Base-by-base conservation (phyloP, 495 filamentous ascomycete species). In the Thozetella sp. region DNA sequence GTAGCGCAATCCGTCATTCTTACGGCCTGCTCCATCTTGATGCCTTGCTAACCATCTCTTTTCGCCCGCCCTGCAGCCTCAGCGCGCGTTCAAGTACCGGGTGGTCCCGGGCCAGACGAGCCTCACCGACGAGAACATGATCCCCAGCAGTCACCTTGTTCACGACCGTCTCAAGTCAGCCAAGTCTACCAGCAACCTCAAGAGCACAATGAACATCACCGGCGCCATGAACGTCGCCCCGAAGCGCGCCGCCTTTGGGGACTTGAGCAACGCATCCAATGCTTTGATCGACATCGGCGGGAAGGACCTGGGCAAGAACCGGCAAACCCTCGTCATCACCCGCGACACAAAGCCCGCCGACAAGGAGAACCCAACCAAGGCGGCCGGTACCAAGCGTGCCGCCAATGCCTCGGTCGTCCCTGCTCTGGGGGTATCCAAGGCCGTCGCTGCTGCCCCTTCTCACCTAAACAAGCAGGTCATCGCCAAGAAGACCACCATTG, bases 91-190 rank as follows among this genome's bases (percentile, higher is more conserved):
- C 86, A 86, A 60, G 76, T 79, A 24, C 71, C 89, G 66, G 85
- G 84, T 68, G 79, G 86, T 60, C 80, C 81, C 64, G 82, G 50
- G 3, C 62, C 64, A 51, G 69, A 87, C 64, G 12, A 19, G 3
- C 3, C 11, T n/a, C 10, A 48, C 9, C 43, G 91, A 93, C 77
- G 95, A 98, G 74, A 93, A 94, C 71, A 79, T 79, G 22, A 79
- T 85, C 20, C 72, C 83, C 17, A 61, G 77, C 51, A 80, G 81
- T 61, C 91, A 88, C 69, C 72, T 83, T 25, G 72, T 90, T 57
- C 91, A 93, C 63, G 88, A 94, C 66, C 88, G 88, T 24, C 89
- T 92, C 77, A 96, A 93, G 73, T 95, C 92, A 0, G 88, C 86
- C 10, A 82, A 90, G 73, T 95, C 92, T 0, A 88, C 86, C 10